A percentile compares a stretch with the other conserved stretches of the same genome.
These are phyloP conservation scores for Cercospora citrullina DNA, from an alignment of 2,329 filamentous ascomycete species.

Conservation along the genomic window DNA sequence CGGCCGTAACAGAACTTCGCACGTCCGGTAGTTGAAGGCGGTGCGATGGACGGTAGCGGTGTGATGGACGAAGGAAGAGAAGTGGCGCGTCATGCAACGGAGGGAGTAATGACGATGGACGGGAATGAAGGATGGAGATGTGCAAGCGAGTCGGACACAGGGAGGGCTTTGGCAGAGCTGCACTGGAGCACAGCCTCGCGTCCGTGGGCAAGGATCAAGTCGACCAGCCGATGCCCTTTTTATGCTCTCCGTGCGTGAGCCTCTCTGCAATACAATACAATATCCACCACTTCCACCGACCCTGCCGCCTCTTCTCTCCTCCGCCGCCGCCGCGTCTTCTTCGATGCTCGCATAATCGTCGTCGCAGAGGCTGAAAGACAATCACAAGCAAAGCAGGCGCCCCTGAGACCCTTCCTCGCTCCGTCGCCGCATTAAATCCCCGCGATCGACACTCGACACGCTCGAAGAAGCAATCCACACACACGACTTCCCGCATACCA, in stretches of 20 bases:
- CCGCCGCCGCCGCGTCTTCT: background rate
- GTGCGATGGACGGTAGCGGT: background rate
- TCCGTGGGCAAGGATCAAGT: background rate
- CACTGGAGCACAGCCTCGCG: background rate
- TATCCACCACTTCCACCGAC: background rate
- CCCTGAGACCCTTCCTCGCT: background rate
- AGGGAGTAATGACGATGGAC: background rate
- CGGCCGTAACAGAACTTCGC: background rate
- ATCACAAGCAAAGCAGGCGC: background rate
- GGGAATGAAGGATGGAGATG: background rate
- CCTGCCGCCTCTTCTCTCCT: background rate
- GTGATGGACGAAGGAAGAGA: background rate
- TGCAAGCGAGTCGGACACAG: background rate
- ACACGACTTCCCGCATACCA: background rate
- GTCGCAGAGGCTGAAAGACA: background rate
- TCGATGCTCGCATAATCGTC: background rate
- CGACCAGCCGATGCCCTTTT: background rate
- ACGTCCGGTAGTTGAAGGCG: background rate
- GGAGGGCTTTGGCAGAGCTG: too few species aligned
- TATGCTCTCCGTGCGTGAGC: background rate
- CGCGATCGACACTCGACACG: background rate
- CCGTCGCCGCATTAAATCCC: background rate
- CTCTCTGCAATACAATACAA: background rate
- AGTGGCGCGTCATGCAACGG: background rate
- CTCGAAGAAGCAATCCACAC: background rate